These are phyloP conservation scores for Carex kokanica DNA, from an alignment of 176 grass and related monocot species.

Conservation along the genomic window DNA sequence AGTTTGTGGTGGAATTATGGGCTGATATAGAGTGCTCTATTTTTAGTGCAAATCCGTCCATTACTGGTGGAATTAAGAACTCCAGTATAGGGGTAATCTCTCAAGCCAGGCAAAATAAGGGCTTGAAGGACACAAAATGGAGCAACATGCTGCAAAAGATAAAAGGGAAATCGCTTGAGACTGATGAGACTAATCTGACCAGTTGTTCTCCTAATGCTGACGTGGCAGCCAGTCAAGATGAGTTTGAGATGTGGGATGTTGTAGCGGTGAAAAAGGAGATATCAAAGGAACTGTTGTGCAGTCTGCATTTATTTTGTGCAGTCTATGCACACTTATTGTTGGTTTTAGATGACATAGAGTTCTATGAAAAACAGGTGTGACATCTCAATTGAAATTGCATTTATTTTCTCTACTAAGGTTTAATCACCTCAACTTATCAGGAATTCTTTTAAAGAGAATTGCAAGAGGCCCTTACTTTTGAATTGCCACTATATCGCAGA, in stretches of 20 bases:
- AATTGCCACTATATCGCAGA: not conserved
- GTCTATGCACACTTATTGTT: constrained; percentile 83
- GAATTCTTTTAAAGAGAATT: not conserved
- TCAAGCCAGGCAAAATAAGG: constrained; percentile 57
- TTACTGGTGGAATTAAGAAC: constrained; percentile 38
- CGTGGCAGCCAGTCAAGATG: constrained; percentile 37
- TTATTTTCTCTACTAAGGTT: not conserved
- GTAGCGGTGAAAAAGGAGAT: constrained; percentile 76
- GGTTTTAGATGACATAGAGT: constrained; percentile 95
- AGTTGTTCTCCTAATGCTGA: constrained; percentile 40
- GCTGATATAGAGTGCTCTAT: constrained; percentile 52
- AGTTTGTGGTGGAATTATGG: constrained; percentile 91
- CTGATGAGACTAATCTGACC: constrained; percentile 34
- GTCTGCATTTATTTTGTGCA: constrained; percentile 87
- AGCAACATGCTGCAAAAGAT: constrained; percentile 83
- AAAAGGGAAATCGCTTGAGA: constrained; percentile 61
- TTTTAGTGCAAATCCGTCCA: constrained; percentile 33
- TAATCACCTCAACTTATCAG: not conserved
- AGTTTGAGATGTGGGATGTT: constrained; percentile 70
- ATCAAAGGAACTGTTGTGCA: constrained; percentile 44
- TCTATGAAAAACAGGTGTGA: constrained; percentile 91
- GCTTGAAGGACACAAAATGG: constrained; percentile 82
- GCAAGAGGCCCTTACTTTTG: not conserved
- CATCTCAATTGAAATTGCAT: not conserved
- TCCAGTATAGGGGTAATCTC: constrained; percentile 36